These are phyloP conservation scores for Irpex rosettiformis DNA, from an alignment of 1,284 basidiomycete species.

Conservation along the genomic window DNA sequence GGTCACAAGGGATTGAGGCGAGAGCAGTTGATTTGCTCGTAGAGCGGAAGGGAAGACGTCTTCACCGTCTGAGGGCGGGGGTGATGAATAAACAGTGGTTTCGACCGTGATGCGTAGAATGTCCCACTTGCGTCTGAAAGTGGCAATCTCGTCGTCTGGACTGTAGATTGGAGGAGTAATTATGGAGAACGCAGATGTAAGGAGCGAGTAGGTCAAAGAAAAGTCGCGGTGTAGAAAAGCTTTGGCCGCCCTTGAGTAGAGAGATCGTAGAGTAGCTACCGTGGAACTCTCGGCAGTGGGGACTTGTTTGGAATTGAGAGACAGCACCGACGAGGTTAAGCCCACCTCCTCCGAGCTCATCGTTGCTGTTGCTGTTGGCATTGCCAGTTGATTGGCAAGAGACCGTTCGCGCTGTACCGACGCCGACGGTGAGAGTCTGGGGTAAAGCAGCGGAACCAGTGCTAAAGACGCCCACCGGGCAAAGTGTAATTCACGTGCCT, in stretches of 20 bases:
- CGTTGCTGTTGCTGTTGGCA: constrained; percentile 26
- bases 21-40: constrained; percentile 48
- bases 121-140: constrained; percentile 75
- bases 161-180: constrained; percentile 41
- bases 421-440: neutral
- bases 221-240: constrained; percentile 74
- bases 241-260: constrained; percentile 71
- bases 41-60: constrained; percentile 46
- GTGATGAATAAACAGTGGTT: constrained; percentile 63
- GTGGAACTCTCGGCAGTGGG: constrained; percentile 28
- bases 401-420: neutral
- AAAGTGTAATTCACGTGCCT: neutral
- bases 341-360: constrained; percentile 4
- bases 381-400: constrained; percentile 5
- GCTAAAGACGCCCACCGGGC: neutral
- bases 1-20: constrained; percentile 55
- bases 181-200: constrained; percentile 65
- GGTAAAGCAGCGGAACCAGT: neutral
- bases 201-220: constrained; percentile 55
- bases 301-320: constrained; percentile 19
- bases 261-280: constrained; percentile 52
- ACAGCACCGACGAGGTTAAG: constrained; percentile 14
- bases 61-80: constrained; percentile 37
- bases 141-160: constrained; percentile 41
- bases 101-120: constrained; percentile 79